phyloP scores from a whole-genome alignment of 2,329 filamentous ascomycete species.

The Albophoma yamanashiensis region DNA sequence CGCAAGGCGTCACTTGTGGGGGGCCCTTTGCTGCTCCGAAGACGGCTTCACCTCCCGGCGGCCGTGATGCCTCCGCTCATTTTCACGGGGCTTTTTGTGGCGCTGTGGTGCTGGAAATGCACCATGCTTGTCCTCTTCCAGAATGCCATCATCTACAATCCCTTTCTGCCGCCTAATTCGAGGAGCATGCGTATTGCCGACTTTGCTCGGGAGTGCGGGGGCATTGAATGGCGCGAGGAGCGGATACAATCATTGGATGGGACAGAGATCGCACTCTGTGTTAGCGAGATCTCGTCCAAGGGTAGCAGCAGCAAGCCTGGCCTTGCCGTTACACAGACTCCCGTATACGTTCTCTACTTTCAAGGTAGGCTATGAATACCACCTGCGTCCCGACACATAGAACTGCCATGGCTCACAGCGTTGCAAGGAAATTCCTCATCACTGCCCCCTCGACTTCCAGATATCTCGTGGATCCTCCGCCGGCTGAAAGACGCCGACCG shows the following conservation, averaged over 20 bases:
- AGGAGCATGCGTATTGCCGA: constrained; percentile 56
- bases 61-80: constrained; percentile 54
- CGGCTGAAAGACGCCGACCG: constrained; percentile 28
- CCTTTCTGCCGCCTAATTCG: constrained; percentile 61
- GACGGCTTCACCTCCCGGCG: constrained; percentile 19
- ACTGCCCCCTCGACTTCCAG: constrained; percentile 43
- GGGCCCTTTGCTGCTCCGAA: constrained; percentile 3
- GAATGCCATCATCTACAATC: constrained; percentile 76
- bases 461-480: constrained; percentile 41
- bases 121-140: constrained; percentile 68
- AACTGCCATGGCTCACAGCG: neutral
- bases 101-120: constrained; percentile 57
- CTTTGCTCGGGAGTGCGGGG: constrained; percentile 47
- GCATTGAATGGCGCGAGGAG: constrained; percentile 57
- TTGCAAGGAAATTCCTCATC: constrained; percentile 48
- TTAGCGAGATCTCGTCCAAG: constrained; percentile 29
- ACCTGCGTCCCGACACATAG: constrained; percentile 5
- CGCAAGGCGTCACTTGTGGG: neutral
- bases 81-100: constrained; percentile 54
- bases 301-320: neutral
- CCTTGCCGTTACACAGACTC: constrained; percentile 8
- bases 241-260: constrained; percentile 51
- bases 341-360: constrained; percentile 45
- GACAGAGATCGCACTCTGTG: constrained; percentile 50
- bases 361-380: constrained; percentile 30